These are phyloP conservation scores for Perkinsus olseni DNA, from an alignment of 169 alveolate species.

Conservation along the genomic window DNA sequence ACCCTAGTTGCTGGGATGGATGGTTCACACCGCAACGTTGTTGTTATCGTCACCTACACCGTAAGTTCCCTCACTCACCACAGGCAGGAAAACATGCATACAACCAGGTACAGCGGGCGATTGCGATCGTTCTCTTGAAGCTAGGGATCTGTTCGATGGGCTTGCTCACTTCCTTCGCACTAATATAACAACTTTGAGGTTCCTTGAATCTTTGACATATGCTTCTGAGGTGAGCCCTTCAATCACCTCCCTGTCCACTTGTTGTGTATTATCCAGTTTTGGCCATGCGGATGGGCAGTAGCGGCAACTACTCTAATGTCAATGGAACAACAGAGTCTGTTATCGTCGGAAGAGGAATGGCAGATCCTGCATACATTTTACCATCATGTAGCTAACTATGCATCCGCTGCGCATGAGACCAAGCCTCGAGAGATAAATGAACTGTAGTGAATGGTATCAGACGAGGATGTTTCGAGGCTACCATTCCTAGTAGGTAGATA, in stretches of 20 bases:
- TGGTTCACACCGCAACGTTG: neutral
- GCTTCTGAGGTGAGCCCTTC: neutral
- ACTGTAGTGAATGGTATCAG: neutral
- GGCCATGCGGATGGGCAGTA: neutral
- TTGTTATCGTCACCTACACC: neutral
- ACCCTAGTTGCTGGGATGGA: neutral
- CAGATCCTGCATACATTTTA: neutral
- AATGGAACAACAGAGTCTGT: neutral
- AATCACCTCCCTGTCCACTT: no score
- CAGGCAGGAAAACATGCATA: neutral
- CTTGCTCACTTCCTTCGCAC: neutral
- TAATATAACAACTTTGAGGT: neutral
- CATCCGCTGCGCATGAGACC: neutral
- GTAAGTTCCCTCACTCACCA: neutral
- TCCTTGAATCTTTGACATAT: neutral
- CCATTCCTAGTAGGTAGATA: no score
- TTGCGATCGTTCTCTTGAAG: neutral
- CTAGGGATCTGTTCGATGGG: neutral
- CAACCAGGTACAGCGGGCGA: neutral
- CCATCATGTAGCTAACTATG: neutral
- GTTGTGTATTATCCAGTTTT: neutral
- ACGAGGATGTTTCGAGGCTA: no score
- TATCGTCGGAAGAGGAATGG: neutral
- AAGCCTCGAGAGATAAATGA: neutral
- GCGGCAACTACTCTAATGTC: neutral